A percentile compares a stretch with the other conserved stretches of the same genome.
Conservation (phyloP, 2,329 filamentous ascomycete genomes). For the Hymenoscyphus fraxineus region DNA sequence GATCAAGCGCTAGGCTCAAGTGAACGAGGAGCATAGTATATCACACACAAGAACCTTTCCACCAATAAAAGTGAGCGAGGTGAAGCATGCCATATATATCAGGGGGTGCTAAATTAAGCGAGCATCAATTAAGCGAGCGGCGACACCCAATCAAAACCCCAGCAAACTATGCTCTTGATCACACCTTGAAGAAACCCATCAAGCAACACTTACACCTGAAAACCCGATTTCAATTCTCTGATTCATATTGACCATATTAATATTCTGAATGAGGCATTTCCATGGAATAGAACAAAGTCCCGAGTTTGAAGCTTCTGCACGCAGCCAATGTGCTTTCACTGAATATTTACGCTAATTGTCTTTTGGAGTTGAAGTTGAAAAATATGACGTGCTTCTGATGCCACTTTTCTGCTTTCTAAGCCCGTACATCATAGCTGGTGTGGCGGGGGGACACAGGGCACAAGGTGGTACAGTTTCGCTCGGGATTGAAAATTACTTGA, state of each 20-base stretch:
- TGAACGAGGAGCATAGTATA: too few relatives aligned
- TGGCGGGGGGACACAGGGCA: neutral
- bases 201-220: neutral
- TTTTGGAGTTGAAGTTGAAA: neutral
- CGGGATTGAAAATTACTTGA: neutral
- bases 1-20: too few relatives aligned
- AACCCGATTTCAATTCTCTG: neutral
- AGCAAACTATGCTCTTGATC: neutral
- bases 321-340: too few relatives aligned
- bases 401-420: neutral
- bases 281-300: too few relatives aligned
- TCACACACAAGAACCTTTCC: too few relatives aligned
- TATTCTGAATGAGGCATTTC: too few relatives aligned
- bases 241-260: too few relatives aligned
- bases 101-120: neutral
- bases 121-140: neutral
- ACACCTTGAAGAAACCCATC: neutral
- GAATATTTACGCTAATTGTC: too few relatives aligned
- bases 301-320: too few relatives aligned
- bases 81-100: neutral
- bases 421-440: neutral
- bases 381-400: neutral
- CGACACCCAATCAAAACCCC: too few relatives aligned
- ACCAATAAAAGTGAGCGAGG: neutral
- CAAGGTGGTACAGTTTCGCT: neutral